phyloP scores from a whole-genome alignment of 2,329 filamentous ascomycete species.

The Sporothrix variecibatus region DNA sequence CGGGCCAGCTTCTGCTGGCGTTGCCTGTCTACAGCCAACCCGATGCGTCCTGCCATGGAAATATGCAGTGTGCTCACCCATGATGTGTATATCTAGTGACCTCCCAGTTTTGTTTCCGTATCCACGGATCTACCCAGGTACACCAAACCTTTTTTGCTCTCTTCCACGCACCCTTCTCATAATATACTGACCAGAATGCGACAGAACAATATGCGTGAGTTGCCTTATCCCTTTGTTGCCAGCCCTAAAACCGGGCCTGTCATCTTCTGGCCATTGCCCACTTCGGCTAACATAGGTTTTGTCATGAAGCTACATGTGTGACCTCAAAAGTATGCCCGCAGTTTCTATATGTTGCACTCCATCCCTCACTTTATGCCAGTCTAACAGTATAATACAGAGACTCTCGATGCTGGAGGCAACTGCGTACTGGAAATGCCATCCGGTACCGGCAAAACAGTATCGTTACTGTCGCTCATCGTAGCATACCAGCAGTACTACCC shows the following conservation, averaged over 20 bases:
- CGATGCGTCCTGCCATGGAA: neutral
- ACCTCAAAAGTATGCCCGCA: slow-evolving; percentile 52
- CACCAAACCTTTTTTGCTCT: neutral
- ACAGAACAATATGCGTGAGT: slow-evolving; percentile 55
- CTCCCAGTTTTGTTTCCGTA: slow-evolving; percentile 61
- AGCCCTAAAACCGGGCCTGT: neutral
- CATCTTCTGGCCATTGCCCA: neutral
- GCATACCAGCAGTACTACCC: slow-evolving; percentile 95
- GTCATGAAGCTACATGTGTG: slow-evolving; percentile 55
- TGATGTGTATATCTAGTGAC: slow-evolving; percentile 44
- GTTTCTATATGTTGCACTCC: neutral
- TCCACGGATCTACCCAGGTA: slow-evolving; percentile 53
- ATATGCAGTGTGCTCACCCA: neutral
- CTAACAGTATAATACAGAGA: slow-evolving; percentile 48
- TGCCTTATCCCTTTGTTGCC: neutral
- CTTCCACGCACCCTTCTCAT: too few relatives aligned
- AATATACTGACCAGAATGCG: neutral
- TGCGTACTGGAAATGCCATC: slow-evolving; percentile 99
- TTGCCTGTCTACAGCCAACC: neutral
- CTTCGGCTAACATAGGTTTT: slow-evolving; percentile 3
- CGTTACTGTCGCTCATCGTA: slow-evolving; percentile 89
- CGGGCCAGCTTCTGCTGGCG: neutral
- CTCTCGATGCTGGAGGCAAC: slow-evolving; percentile 90
- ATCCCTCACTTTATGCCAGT: neutral
- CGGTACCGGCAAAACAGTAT: slow-evolving; percentile 96